Conservation (phyloP, 1,284 basidiomycete genomes). For the Irpex sp. region DNA sequence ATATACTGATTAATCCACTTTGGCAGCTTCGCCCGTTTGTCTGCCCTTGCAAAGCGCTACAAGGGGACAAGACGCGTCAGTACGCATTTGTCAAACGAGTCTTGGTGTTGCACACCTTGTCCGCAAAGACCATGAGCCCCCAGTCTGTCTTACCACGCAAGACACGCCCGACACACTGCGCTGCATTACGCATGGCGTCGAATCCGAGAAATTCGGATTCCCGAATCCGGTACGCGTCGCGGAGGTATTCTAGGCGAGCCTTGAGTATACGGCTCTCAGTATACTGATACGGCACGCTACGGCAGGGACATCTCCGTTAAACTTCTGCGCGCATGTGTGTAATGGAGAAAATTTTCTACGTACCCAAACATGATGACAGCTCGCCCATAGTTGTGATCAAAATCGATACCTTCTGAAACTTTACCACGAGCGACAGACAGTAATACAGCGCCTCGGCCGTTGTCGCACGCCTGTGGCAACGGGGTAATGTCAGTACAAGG, state of each 20-base stretch:
- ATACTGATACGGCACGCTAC: slow-evolving; percentile 97
- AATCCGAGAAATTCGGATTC: slow-evolving; percentile 99
- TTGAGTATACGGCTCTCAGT: slow-evolving; percentile 98
- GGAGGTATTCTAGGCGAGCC: slow-evolving; percentile 94
- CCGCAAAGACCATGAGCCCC: slow-evolving; percentile 99
- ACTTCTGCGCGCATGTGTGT: not conserved
- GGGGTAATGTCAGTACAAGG: not conserved
- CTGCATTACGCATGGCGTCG: slow-evolving; percentile 99
- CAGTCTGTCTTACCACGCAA: slow-evolving; percentile 98
- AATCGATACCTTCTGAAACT: slow-evolving; percentile 99
- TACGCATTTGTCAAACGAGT: not conserved
- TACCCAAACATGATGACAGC: slow-evolving; percentile 99
- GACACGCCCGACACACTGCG: slow-evolving; percentile 98
- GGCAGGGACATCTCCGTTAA: not conserved
- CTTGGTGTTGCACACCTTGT: slow-evolving; percentile 65
- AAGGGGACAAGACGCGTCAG: not conserved
- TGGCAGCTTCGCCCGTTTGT: slow-evolving; percentile 96
- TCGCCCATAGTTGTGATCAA: slow-evolving; percentile 98
- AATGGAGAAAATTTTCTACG: slow-evolving; percentile 18
- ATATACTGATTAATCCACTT: slow-evolving; percentile 99
- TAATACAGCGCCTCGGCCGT: slow-evolving; percentile 95
- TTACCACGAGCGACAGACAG: slow-evolving; percentile 98
- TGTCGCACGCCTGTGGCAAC: slow-evolving; percentile 86
- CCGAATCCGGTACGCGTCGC: slow-evolving; percentile 97
- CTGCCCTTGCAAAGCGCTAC: slow-evolving; percentile 93